A percentile compares a stretch with the other conserved stretches of the same genome.
phyloP scores from a whole-genome alignment of 139 green algal genomes.

The Chlamydomonas eustigma region DNA sequence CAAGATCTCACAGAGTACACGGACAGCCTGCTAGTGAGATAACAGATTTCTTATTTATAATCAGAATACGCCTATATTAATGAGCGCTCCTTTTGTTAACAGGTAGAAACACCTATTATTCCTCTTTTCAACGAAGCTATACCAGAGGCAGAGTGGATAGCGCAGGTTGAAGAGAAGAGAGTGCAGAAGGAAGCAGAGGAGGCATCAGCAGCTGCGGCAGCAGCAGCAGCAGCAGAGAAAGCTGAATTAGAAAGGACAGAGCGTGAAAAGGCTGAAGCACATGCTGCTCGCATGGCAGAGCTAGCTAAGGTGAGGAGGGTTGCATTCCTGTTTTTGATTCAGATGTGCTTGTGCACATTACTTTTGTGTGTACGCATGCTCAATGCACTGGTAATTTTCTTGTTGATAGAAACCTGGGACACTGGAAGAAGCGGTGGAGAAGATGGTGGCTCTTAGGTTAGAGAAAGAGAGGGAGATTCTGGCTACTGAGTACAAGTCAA shows the following conservation, averaged over 20 bases:
- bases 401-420: conserved; percentile 56
- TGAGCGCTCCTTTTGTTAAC: background rate
- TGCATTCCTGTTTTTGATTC: background rate
- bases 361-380: background rate
- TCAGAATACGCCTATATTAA: no score
- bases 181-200: background rate
- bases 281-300: background rate
- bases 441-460: conserved; percentile 41
- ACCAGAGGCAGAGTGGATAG: conserved; percentile 31
- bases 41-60: no score
- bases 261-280: background rate
- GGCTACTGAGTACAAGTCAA: conserved; percentile 18
- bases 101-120: conserved; percentile 38
- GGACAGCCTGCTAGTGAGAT: conserved; percentile 22
- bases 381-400: no score
- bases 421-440: conserved; percentile 47
- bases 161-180: background rate
- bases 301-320: background rate
- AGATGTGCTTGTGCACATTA: background rate
- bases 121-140: conserved; percentile 21
- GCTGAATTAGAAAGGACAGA: background rate
- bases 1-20: conserved; percentile 32
- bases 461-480: conserved; percentile 35
- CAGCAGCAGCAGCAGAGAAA: conserved; percentile 15
- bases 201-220: background rate